Evolutionary conservation across 768 basidiomycete species (phyloP).

Genomic region (Tylopilus sp.): DNA sequence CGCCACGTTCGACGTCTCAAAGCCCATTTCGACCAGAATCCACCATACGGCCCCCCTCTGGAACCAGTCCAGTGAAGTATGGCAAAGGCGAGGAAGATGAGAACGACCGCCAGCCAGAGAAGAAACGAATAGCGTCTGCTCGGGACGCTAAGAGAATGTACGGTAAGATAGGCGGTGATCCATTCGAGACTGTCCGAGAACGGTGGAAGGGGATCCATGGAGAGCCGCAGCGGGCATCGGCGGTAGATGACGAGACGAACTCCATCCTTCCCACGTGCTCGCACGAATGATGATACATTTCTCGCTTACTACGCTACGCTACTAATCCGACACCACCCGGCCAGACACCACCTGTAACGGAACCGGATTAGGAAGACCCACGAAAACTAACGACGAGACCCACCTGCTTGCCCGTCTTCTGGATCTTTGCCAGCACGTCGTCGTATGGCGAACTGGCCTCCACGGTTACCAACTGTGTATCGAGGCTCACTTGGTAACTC

Average conservation of each 20-base stretch:
- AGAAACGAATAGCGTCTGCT: slow-evolving; percentile 56
- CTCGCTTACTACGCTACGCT: neutral
- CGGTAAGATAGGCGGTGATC: slow-evolving; percentile 54
- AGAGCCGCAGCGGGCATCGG: neutral
- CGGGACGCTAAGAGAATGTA: slow-evolving; percentile 51
- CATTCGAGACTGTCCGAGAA: slow-evolving; percentile 46
- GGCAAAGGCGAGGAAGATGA: slow-evolving; percentile 39
- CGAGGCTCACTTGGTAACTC: slow-evolving; percentile 62
- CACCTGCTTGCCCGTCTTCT: slow-evolving; percentile 92
- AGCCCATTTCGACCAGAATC: slow-evolving; percentile 57
- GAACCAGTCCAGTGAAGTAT: slow-evolving; percentile 42
- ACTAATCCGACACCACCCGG: no score
- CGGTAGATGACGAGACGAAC: no score
- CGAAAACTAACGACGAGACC: slow-evolving; percentile 3
- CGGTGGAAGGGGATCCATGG: slow-evolving; percentile 43
- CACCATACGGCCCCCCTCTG: slow-evolving; percentile 43
- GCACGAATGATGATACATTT: neutral
- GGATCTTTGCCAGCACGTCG: slow-evolving; percentile 64
- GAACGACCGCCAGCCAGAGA: slow-evolving; percentile 53
- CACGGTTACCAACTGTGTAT: slow-evolving; percentile 71
- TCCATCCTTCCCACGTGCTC: neutral
- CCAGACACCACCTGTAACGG: slow-evolving; percentile 44
- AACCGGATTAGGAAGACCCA: neutral
- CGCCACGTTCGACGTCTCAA: slow-evolving; percentile 58
- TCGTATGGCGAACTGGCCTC: slow-evolving; percentile 60